Percentiles rank a stretch among this genome's conserved stretches.
These are phyloP conservation scores for Microthyrium microscopicum DNA, from an alignment of 2,329 filamentous ascomycete genomes.

Conservation along the genomic window DNA sequence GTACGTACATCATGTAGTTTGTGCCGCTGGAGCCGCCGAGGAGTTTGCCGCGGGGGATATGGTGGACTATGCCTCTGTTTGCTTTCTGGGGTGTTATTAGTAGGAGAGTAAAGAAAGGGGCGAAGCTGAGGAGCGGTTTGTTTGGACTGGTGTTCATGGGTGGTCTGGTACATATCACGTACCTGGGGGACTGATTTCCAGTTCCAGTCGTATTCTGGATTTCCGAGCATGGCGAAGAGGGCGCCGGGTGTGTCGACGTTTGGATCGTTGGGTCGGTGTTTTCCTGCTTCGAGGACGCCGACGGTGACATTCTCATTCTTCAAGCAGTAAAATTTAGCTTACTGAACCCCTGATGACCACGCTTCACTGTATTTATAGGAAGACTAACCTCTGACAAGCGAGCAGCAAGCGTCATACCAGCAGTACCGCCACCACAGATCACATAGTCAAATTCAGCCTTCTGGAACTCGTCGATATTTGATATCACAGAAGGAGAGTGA, in stretches of 20 bases:
- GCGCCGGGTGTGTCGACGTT: slow-evolving; percentile 7
- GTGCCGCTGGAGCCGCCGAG: not conserved
- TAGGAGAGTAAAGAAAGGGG: no score
- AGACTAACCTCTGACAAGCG: no score
- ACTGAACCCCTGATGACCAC: no score
- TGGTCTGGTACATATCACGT: no score
- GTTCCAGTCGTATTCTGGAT: slow-evolving; percentile 21
- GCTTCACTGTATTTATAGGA: no score
- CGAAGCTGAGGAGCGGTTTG: no score
- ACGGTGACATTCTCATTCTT: no score
- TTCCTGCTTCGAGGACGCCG: slow-evolving; percentile 7
- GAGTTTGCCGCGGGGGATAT: not conserved
- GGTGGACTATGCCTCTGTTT: not conserved
- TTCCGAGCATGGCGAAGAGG: slow-evolving; percentile 4
- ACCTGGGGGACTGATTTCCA: slow-evolving; percentile 17
- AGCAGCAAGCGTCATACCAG: not conserved
- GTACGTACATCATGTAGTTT: slow-evolving; percentile 19
- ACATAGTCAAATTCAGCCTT: slow-evolving; percentile 2
- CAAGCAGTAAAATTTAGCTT: no score
- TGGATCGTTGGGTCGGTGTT: slow-evolving; percentile 9
- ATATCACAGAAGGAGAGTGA: not conserved
- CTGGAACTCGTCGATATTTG: slow-evolving; percentile 4
- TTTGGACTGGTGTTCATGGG: no score
- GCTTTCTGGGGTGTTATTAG: no score
- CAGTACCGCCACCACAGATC: slow-evolving; percentile 5